Conservation (phyloP, 73 alveolate species). For the Tetrahymena thermophila region DNA sequence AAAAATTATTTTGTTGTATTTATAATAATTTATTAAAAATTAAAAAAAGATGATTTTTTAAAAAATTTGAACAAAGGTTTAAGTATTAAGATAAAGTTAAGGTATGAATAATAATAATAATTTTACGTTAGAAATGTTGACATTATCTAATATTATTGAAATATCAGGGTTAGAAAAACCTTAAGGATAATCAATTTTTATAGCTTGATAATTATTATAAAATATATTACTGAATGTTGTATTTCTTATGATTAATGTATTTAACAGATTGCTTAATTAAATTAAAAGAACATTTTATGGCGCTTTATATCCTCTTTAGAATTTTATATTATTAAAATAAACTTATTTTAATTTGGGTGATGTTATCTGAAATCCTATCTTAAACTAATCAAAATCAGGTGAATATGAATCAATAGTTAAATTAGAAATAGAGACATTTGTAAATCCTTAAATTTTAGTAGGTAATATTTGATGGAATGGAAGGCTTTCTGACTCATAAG, state of each 20-base stretch:
- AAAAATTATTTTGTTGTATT: background rate
- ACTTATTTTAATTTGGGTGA: background rate
- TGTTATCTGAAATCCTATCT: background rate
- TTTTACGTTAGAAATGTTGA: background rate
- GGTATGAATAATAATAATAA: too few relatives aligned
- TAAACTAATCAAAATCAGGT: background rate
- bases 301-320: background rate
- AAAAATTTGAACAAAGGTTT: too few relatives aligned
- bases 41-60: background rate
- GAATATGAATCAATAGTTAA: background rate
- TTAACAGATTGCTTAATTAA: background rate
- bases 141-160: background rate
- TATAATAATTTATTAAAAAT: too few relatives aligned
- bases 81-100: too few relatives aligned
- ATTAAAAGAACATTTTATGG: background rate
- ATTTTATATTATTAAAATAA: background rate
- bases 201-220: background rate
- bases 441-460: background rate
- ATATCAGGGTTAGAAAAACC: background rate
- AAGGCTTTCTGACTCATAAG: background rate
- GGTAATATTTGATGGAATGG: background rate
- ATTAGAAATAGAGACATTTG: background rate
- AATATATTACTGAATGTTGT: background rate
- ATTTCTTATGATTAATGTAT: background rate
- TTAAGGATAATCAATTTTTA: background rate